Evolutionary conservation across 768 basidiomycete genomes (phyloP), one percentile per base, ranked within the genome.

Genomic region (Pisolithus albus): DNA sequence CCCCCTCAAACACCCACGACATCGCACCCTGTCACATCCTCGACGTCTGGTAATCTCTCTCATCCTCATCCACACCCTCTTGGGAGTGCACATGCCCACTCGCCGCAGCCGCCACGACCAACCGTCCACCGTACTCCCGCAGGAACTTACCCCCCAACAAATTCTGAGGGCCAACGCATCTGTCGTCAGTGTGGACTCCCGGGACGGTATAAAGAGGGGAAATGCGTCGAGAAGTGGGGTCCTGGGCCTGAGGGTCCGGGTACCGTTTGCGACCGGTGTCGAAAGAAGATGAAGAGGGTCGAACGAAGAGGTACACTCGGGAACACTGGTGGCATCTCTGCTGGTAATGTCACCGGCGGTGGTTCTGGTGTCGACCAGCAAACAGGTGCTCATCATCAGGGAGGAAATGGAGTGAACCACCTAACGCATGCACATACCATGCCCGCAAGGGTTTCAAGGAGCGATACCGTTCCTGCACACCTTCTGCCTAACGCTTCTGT

Each of bases 191-290:
- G 88, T 58, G 85, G 85, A 0, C 68, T 83, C 40, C 72, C 80
- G 0, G 88, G 88, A 0, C 72, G 87, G 1, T 90, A 89, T 70
- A 88, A 88, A 70, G 88, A 90, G 19, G 85, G 83, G 8, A 88
- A 88, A 58, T 90, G 88, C 62, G 87, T 90, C 47, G 88, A 90
- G 61, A 90, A 90, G 66, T 90, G 88, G 88, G 88, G 88, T 1
- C 87, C 88, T 21, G 88, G 88, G 4, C 88, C 88, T 44, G 78
- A 83, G 67, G 88, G 88, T 0, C 88, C 88, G 47, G 88, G 87
- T 19, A 90, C 88, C 0, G 87, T 90, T 0, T 90, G 87, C 61
- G 88, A 90, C 72, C 72, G 87, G 78, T 88, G 88, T 66, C 79
- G 88, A 47, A 90, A 90, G 66, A 88, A 89, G 66, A 88, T 88